Conservation (phyloP, 2,329 filamentous ascomycete genomes). For the Pestalotiopsis fici region DNA sequence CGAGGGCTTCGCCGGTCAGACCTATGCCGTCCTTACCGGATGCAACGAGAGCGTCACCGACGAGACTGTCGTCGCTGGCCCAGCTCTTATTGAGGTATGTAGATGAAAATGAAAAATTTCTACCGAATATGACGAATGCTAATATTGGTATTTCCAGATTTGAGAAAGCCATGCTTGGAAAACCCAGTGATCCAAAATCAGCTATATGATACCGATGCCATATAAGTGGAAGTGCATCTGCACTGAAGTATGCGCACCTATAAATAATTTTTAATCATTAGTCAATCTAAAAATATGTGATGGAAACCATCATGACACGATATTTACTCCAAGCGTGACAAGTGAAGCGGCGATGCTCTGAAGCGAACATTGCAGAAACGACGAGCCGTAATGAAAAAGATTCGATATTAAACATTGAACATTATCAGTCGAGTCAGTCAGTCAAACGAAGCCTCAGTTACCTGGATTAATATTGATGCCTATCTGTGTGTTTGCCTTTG, state of each 20-base stretch:
- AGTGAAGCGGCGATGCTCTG: too few species aligned
- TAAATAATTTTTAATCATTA: neutral
- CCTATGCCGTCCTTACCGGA: slow-evolving; percentile 39
- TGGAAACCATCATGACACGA: too few species aligned
- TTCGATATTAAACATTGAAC: too few species aligned
- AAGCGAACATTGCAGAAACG: too few species aligned
- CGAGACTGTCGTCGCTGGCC: slow-evolving; percentile 37
- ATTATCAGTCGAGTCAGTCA: too few species aligned
- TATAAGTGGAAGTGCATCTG: neutral
- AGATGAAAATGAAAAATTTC: neutral
- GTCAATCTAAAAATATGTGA: neutral
- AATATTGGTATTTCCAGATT: neutral
- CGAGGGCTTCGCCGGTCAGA: slow-evolving; percentile 34
- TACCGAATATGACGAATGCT: neutral
- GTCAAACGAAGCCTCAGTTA: too few species aligned
- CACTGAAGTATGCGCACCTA: neutral
- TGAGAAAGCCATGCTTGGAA: neutral
- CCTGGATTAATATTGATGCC: too few species aligned
- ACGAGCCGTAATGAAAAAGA: too few species aligned
- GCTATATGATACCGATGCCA: neutral
- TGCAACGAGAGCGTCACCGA: slow-evolving; percentile 36
- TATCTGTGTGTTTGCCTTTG: too few species aligned
- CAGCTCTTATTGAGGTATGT: slow-evolving; percentile 30
- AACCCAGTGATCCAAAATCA: too few species aligned
- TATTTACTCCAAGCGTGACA: too few species aligned